Base-by-base conservation (phyloP, 768 basidiomycete genomes). In the Multifurca ochricompacta region DNA sequence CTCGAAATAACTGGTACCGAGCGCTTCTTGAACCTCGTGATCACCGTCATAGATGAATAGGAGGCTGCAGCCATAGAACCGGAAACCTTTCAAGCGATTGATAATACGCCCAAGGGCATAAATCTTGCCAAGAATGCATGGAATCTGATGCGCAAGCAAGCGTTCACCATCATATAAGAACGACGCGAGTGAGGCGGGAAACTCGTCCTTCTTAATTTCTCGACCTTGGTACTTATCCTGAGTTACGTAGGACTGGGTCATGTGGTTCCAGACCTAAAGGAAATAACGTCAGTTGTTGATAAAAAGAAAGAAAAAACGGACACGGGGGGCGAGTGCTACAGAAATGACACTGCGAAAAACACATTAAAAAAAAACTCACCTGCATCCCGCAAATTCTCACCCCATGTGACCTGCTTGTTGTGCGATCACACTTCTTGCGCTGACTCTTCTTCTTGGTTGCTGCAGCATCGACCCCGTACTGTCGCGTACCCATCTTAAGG, bases 401-500 rank as follows among this genome's bases (percentile, higher is more conserved):
- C 3, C 96, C 96, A 41, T 97, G 71, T 13, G 83, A 78, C 61
- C 90, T 76, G 68, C 93, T 97, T 19, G 96, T 98, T 48, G 96
- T 97, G 51, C 87, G 77, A 66, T 96, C 93, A 66, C 96, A 98
- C 71, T 99, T 99, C 72, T 96, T 96, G 51, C 94, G 81, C 73
- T 99, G 96, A 66, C 94, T 97, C 74, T 87, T 93, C 80, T 96
- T 97, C 75, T 99, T 99, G 48, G 82, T 74, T 1, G 83, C 72
- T 8, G 86, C 87, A 23, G 96, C 96, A 62, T 96, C 91, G 73
- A 95, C 88, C 18, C 96, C 96, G 69, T 98, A 97, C 71, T 99
- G 96, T 31, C 96, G 77, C 28, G 94, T 97, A n/a, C 96, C 96
- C 96, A 98, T 98, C 75, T 99, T 99, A 63, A 99, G 74, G 69